Evolutionary conservation across 768 basidiomycete species (phyloP), one percentile per base, ranked within the genome.

Genomic region (Asterophora lycoperdoides): DNA sequence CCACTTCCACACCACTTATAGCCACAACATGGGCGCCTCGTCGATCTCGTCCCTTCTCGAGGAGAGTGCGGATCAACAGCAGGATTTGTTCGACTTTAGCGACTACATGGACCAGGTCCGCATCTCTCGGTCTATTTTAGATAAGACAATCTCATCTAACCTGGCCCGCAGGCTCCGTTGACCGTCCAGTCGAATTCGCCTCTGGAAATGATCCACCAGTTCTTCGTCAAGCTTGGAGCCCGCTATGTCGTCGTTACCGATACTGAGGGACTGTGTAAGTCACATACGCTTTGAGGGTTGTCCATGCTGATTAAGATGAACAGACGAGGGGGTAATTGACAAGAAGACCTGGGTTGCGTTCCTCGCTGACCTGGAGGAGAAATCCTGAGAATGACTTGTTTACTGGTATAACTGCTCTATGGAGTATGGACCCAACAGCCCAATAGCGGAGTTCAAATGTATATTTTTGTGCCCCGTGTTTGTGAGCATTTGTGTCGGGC

Each of bases 321-420:
- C 8, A 92, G 90, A 93, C 60, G 83, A 88, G 59, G 96, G 96
- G 7, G 75, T 94, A 8, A 88, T 99, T 47, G 86, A 93, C 64
- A 97, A 97, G 76, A 94, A 95, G 68, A 80, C 79, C 0, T 99
- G 93, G 93, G 78, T 98, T 20, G 85, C 79, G 6, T 95, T 95
- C 68, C 70, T 97, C 32, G 80, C 74, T 43, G 80, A 85, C 58
- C 68, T 94, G 49, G 86, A 89, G 52, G 81, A 80, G 61, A 82
- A 77, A 51, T 70, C 51, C 11, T 67, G 49, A 59, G 17, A 29
- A 18, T 43, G 8, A 17, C 28, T 26, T 8, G 36, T 36, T 33
- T n/a, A n/a, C n/a, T n/a, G n/a, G n/a, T n/a, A n/a, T n/a, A n/a
- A n/a, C n/a, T n/a, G n/a, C n/a, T n/a, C n/a, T n/a, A n/a, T n/a